Evolutionary conservation across 768 basidiomycete genomes (phyloP), one percentile per base, ranked within the genome.

Genomic region (Basidioascus undulatus): DNA sequence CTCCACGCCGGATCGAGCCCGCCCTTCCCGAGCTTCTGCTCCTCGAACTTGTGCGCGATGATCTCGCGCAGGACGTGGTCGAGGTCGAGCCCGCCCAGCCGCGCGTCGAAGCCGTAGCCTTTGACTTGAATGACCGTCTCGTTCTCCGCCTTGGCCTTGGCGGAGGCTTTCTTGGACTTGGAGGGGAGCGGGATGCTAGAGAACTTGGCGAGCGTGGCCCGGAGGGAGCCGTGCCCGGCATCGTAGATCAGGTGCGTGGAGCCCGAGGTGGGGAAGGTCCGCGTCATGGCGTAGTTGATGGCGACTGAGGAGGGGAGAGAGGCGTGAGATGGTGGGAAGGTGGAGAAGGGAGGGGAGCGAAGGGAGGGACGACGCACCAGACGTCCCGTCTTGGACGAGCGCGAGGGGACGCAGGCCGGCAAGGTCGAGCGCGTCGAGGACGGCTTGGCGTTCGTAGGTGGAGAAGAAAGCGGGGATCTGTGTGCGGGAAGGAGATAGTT

Each of bases 261-360:
- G 1, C 31, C 32, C 30, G 43, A 30, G 2, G 61, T 61, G 0
- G 76, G 62, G 64, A 96, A 96, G 2, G 72, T 66, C 36, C 89
- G 71, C 2, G 86, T 84, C 84, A 96, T 92, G 32, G 92, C 92
- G 53, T 81, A 98, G 62, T 98, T 98, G 49, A 96, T 68, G 12
- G 84, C 92, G n/a, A 87, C 76, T 57, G 53, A 41, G 7, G 6
- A 15, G 2, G 26, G 34, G 21, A 9, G 11, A 18, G 6, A 13
- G 11, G 6, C 34, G 19, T 9, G 3, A 33, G 15, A 1, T 15
- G 16, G 25, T n/a, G 10, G 3, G 12, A 12, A 44, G 35, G 27
- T 21, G 12, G 38, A 19, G 20, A 11, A 32, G 9, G 27, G 13
- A 27, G 19, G 32, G 10, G 16, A 16, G n/a, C n/a, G n/a, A n/a